These are phyloP conservation scores for Protomyces lactucae-debilis DNA, from an alignment of 1,139 yeast species.

Conservation along the genomic window DNA sequence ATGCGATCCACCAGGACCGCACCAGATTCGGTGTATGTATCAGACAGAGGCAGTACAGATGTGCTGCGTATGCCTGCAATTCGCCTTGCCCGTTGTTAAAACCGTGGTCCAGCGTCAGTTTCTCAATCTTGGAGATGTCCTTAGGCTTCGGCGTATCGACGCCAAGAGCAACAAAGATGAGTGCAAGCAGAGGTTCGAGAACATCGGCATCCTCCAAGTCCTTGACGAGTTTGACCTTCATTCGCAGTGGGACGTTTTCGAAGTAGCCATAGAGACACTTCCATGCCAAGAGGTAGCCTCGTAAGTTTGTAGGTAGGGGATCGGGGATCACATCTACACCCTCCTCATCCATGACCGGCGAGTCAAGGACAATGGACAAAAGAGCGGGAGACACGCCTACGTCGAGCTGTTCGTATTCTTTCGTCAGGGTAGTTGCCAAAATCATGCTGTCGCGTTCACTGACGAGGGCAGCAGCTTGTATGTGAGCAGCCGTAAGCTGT, in stretches of 20 bases:
- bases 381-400: slow-evolving; percentile 37
- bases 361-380: slow-evolving; percentile 36
- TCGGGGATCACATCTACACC: slow-evolving; percentile 18
- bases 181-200: slow-evolving; percentile 42
- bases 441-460: slow-evolving; percentile 15
- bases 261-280: slow-evolving; percentile 58
- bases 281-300: slow-evolving; percentile 65
- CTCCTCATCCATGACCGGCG: slow-evolving; percentile 30
- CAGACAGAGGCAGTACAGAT: slow-evolving; percentile 56
- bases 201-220: slow-evolving; percentile 51
- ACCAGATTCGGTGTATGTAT: slow-evolving; percentile 61
- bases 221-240: slow-evolving; percentile 46
- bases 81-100: slow-evolving; percentile 32
- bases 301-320: slow-evolving; percentile 24
- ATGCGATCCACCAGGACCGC: slow-evolving; percentile 65
- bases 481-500: slow-evolving; percentile 5
- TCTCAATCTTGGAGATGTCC: slow-evolving; percentile 29
- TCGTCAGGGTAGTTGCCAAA: slow-evolving; percentile 7
- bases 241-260: slow-evolving; percentile 50
- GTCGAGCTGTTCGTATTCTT: slow-evolving; percentile 32
- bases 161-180: slow-evolving; percentile 33
- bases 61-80: slow-evolving; percentile 39
- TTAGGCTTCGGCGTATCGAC: slow-evolving; percentile 29
- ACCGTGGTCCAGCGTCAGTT: slow-evolving; percentile 39
- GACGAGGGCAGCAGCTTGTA: slow-evolving; percentile 2